phyloP scores from a whole-genome alignment of 257 asterid genomes.

The Scutellaria barbata region DNA sequence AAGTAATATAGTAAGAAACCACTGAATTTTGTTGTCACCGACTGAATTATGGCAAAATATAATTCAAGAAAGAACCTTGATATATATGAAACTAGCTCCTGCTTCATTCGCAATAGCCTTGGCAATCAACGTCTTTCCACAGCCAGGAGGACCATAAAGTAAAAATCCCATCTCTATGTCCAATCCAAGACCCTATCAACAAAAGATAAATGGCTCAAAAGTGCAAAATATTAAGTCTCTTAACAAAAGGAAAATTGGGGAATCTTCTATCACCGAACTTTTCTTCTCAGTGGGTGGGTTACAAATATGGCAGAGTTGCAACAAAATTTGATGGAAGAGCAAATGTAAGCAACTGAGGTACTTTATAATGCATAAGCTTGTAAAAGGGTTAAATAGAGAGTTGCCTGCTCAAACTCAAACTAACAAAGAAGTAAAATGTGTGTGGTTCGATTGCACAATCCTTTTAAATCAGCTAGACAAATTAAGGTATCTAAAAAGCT shows the following conservation, averaged over 20 bases:
- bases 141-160: constrained; percentile 98
- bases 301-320: not conserved
- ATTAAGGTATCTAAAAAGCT: constrained; percentile 27
- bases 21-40: not conserved
- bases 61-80: constrained; percentile 58
- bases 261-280: constrained; percentile 6
- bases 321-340: constrained; percentile 11
- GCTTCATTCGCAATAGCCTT: constrained; percentile 96
- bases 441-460: constrained; percentile 10
- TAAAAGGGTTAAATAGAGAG: not conserved
- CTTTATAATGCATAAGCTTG: not conserved
- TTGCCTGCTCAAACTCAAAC: constrained; percentile 21
- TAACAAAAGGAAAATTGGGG: constrained; percentile 20
- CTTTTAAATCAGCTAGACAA: constrained; percentile 16
- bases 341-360: not conserved
- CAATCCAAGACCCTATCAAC: constrained; percentile 64
- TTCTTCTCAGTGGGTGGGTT: not conserved
- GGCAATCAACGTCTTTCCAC: constrained; percentile 95
- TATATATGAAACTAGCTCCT: constrained; percentile 88
- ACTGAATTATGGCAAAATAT: constrained; percentile 17
- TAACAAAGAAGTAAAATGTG: not conserved
- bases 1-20: constrained; percentile 24
- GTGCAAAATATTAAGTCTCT: not conserved
- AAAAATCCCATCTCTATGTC: constrained; percentile 74
- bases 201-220: constrained; percentile 29